phyloP scores from a whole-genome alignment of 139 green algal genomes.

The Edaphochlamys debaryana region DNA sequence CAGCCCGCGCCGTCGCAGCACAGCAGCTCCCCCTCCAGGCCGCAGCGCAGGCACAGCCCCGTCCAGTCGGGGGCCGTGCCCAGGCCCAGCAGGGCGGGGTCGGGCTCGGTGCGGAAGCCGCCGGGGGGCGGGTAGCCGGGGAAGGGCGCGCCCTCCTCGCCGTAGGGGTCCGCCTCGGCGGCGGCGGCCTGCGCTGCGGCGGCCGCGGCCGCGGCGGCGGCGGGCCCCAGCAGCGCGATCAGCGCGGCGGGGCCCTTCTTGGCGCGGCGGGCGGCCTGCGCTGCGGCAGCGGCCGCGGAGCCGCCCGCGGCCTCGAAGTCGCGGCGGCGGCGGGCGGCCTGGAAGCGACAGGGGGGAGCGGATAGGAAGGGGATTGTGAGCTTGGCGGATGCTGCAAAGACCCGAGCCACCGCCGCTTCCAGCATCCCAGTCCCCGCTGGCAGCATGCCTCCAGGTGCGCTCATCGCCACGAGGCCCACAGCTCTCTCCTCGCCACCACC shows the following conservation, averaged over 20 bases:
- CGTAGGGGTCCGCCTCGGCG: neutral
- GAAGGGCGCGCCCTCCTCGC: neutral
- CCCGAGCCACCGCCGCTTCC: no score
- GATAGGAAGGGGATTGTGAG: no score
- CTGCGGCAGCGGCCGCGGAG: neutral
- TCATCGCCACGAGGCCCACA: no score
- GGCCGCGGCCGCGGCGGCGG: neutral
- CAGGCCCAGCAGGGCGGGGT: slow-evolving; percentile 3
- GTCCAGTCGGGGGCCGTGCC: slow-evolving; percentile 13
- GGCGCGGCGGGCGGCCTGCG: slow-evolving; percentile 14
- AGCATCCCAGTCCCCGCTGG: no score
- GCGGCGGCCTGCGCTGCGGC: neutral
- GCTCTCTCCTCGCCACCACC: no score
- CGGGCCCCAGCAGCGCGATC: slow-evolving; percentile 13
- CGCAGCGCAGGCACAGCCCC: slow-evolving; percentile 33
- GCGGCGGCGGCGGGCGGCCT: slow-evolving; percentile 1
- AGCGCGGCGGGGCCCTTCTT: slow-evolving; percentile 30
- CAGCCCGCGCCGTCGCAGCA: slow-evolving; percentile 38
- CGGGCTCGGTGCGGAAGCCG: neutral
- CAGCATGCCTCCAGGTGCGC: no score
- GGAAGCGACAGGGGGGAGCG: neutral
- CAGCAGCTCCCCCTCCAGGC: slow-evolving; percentile 34
- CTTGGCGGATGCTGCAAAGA: no score
- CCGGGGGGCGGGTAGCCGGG: neutral
- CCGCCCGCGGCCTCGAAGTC: slow-evolving; percentile 18